phyloP scores from a whole-genome alignment of 257 asterid genomes.

The Rhazya stricta region DNA sequence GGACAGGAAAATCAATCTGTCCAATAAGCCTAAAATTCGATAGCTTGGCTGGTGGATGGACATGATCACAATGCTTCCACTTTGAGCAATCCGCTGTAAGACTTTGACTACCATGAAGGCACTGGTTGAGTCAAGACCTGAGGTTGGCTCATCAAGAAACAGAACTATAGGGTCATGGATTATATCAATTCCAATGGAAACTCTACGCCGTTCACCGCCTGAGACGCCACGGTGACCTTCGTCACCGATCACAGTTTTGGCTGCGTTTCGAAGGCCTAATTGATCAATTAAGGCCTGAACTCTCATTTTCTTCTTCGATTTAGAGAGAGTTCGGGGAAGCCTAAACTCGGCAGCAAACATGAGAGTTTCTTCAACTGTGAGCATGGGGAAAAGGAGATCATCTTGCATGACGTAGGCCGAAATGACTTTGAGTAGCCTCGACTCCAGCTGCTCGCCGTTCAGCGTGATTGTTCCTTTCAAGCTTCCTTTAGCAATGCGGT shows the following conservation, averaged over 20 bases:
- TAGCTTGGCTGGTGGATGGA: constrained; percentile 49
- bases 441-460: constrained; percentile 60
- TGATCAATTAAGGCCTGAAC: constrained; percentile 30
- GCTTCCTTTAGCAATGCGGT: constrained; percentile 61
- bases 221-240: constrained; percentile 42
- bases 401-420: constrained; percentile 88
- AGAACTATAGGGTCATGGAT: constrained; percentile 43
- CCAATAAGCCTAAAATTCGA: constrained; percentile 35
- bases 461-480: constrained; percentile 56
- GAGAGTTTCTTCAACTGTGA: constrained; percentile 74
- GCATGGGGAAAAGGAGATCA: constrained; percentile 71
- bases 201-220: constrained; percentile 44
- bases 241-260: constrained; percentile 32
- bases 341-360: constrained; percentile 83
- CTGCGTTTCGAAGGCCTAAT: constrained; percentile 29
- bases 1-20: constrained; percentile 31
- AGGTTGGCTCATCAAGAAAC: constrained; percentile 48
- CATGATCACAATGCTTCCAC: constrained; percentile 48
- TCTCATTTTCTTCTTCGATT: constrained; percentile 23
- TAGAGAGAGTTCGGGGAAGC: constrained; percentile 37
- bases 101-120: constrained; percentile 45
- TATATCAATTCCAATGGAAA: constrained; percentile 41
- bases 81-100: constrained; percentile 38
- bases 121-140: constrained; percentile 48
- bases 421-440: constrained; percentile 50